Conservation (phyloP, 257 asterid genomes). For the Primulina eburnea region DNA sequence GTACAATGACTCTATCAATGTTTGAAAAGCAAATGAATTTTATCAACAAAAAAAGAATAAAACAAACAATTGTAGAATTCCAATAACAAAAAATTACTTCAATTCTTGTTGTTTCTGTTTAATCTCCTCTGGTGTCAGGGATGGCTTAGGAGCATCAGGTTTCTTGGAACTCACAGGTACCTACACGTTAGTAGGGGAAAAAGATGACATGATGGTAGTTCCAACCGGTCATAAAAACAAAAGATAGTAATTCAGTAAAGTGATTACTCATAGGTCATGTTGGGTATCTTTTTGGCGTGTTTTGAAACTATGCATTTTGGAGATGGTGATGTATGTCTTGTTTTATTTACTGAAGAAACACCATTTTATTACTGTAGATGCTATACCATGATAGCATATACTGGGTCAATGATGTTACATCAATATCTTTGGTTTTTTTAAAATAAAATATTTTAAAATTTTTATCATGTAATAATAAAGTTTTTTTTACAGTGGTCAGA, state of each 20-base stretch:
- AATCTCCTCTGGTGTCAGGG: conserved; percentile 84
- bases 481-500: neutral
- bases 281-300: neutral
- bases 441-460: no score
- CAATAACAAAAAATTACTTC: conserved; percentile 38
- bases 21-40: conserved; percentile 1
- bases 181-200: conserved; percentile 35
- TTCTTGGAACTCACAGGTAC: conserved; percentile 59
- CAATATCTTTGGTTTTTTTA: neutral
- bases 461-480: no score
- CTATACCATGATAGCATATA: no score
- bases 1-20: conserved; percentile 10
- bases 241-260: neutral
- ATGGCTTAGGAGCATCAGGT: conserved; percentile 58
- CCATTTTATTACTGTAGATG: neutral
- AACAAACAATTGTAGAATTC: neutral
- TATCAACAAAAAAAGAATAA: conserved; percentile 7
- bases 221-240: conserved; percentile 17
- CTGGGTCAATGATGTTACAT: neutral
- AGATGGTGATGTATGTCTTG: neutral
- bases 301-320: neutral
- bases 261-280: neutral
- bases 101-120: conserved; percentile 67
- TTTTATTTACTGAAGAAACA: no score
- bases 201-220: conserved; percentile 4